Evolutionary conservation across 495 filamentous ascomycete genomes (phyloP), one percentile per base, ranked within the genome.

Genomic region (Sordaria brevicollis): DNA sequence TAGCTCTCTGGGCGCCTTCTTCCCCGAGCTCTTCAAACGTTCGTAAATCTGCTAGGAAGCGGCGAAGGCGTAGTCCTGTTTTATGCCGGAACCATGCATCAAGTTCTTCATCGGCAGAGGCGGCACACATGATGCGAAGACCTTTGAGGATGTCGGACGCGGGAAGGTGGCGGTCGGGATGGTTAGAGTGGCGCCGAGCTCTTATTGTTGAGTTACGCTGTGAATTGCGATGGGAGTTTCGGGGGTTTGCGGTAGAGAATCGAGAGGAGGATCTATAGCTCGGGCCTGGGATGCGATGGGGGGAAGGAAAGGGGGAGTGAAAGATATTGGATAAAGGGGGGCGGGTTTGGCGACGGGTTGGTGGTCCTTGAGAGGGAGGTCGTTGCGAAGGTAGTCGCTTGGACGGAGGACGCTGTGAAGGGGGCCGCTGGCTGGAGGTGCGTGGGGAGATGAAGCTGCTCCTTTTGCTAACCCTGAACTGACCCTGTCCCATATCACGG

Each of bases 11-110:
- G 31, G 36, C 15, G 0, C 69, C 65, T 15, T 75, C 69, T 33
- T 74, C 75, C 5, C 74, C 72, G 35, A 82, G 39, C 10, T 78
- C 74, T 54, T 85, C 83, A 69, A 85, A 82, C 3, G 75, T 78
- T 69, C 78, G 81, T 21, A 86, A 70, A 67, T 85, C 83, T 0
- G 81, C 81, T 36, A 86, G 66, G 65, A 85, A 85, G 35, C 79
- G 75, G 33, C 83, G 79, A 15, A 86, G 72, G 9, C 81, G 71
- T n/a, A 82, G 49, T 4, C 84, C 84, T 1, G 82, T 86, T 67
- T 80, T 76, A 9, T 77, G 72, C 35, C 78, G 76, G 70, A 86
- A 81, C 73, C 79, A 77, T 3, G 75, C 77, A 71, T 84, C 83
- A 6, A 85, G 75, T 35, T 78, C 75, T 34, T 80, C 76, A 70